A percentile compares a stretch with the other conserved stretches of the same genome.
Evolutionary conservation across 108 stramenopile genomes (phyloP).

Genomic region (Nannochloropsis granulata): DNA sequence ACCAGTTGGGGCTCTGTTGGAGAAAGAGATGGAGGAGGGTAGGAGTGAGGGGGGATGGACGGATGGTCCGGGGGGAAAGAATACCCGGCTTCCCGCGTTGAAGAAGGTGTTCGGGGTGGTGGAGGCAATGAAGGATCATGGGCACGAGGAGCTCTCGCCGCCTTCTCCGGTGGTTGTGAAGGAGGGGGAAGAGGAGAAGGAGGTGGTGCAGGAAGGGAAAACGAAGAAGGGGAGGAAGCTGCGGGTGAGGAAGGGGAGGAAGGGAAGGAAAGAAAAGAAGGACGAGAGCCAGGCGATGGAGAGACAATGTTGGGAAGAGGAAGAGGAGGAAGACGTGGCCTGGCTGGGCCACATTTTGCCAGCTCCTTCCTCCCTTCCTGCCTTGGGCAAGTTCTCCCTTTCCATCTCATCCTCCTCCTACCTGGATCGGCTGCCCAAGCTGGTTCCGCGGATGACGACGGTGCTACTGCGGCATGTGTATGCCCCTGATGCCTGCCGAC

Average conservation of each 20-base stretch:
- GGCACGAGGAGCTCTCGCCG: not conserved
- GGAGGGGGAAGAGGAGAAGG: not conserved
- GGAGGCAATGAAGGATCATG: not conserved
- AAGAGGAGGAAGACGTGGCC: not conserved
- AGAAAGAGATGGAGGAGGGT: not conserved
- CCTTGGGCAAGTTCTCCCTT: not conserved
- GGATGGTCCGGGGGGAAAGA: not conserved
- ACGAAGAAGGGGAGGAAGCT: not conserved
- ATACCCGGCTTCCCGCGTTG: not conserved
- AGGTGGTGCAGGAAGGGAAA: not conserved
- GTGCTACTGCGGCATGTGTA: not conserved
- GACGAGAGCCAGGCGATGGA: not conserved
- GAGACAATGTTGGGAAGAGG: not conserved
- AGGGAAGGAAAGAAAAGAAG: not conserved
- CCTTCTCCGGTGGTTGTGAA: not conserved
- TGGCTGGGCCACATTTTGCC: not conserved
- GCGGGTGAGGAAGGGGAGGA: not conserved
- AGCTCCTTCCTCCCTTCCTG: not conserved
- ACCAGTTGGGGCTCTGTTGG: not conserved
- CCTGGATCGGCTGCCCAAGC: not conserved
- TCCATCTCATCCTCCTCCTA: not conserved
- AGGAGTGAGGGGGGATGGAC: not conserved
- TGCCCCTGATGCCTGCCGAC: not conserved
- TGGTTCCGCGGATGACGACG: not conserved
- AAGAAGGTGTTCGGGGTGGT: not conserved